Base-by-base conservation (phyloP, 306 rosid species). In the Luffa aegyptiaca region DNA sequence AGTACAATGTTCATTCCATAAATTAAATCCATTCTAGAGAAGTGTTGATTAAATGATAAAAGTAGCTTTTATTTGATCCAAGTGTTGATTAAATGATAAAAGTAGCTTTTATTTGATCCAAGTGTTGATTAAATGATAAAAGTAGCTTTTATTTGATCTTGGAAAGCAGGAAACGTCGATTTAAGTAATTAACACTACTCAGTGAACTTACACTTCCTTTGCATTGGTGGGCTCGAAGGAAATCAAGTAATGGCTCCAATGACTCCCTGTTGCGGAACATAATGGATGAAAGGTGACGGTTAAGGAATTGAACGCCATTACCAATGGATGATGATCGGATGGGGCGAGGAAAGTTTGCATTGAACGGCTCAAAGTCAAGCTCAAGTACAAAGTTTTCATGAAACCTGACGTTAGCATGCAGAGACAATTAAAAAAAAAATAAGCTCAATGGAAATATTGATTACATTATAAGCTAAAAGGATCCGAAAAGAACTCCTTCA, bases 231-330 rank as follows among this genome's bases (percentile, higher is more conserved):
- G 79, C 91, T 61, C 97, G 90, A 78, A 95, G 98, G 88, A 95
- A 95, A 83, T 92, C 92, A 55, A 95, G 92, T 81, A 95, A 83
- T 72, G 98, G 97, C 79, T 88, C 90, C 84, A 95, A 83, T 13
- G 86, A 86, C 53, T 95, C 97, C 86, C 84, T 92, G 90, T 87
- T 92, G 20, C 84, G 97, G 78, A 95, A 95, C 97, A 95, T 89
- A 20, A 0, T 83, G 35, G 98, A 95, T 37, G 98, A 95, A 62
- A 95, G 96, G 86, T 95, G 97, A 71, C 97, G 97, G 14, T 95
- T 95, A 83, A 95, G 98, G 80, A 95, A 95, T 80, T 92, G 96
- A 81, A 95, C 98, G 33, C 98, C 97, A 87, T 95, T 95, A 77
- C 98, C 98, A 82, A 95, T 95, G 72, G 97, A 95, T 20, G 98